Evolutionary conservation across 805 yeast species (phyloP), one percentile per base, ranked within the genome.

Genomic region (Blastobotrys terrestris): DNA sequence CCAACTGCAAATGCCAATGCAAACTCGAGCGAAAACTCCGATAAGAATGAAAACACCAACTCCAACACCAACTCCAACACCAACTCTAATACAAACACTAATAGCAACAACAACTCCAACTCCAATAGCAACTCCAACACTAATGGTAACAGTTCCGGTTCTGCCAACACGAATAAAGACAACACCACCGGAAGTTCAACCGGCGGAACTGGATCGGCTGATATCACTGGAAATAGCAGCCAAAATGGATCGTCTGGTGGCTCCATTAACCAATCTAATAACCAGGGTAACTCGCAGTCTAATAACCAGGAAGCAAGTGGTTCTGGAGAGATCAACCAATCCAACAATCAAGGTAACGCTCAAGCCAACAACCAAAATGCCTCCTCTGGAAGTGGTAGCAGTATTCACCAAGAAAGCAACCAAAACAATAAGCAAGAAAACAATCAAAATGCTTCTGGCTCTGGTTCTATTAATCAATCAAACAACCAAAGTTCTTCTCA

Each of bases 81-180:
- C 49, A 46, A 31, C 49, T 21, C 19, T 19, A 46, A 18, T 19
- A 19, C n/a, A 16, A 46, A 19, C 16, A 26, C 15, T 41, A 46
- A 19, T 13, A 5, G 7, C 21, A 22, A 19, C 16, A 26, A 4
- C 49, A 46, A 19, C 19, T n/a, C 16, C 21, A 22, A 21, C 35
- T 22, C n/a, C 49, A 46, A 26, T n/a, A 44, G 39, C 47, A 21
- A 44, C 47, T 44, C 21, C 47, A 20, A n/a, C 49, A 8, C 16
- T 26, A 35, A 15, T 48, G 35, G 35, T 26, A 26, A 26, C 35
- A 26, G 35, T 11, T 26, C 35, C 11, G 35, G 35, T 6, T 26
- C 35, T 26, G 35, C 35, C 35, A 26, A 26, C 11, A 26, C 35
- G 11, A 26, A 11, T 26, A 5, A 26, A 26, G 11, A 26, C 35